Evolutionary conservation across 495 filamentous ascomycete genomes (phyloP), one percentile per base, ranked within the genome.

Genomic region (Xylaria nigripes): DNA sequence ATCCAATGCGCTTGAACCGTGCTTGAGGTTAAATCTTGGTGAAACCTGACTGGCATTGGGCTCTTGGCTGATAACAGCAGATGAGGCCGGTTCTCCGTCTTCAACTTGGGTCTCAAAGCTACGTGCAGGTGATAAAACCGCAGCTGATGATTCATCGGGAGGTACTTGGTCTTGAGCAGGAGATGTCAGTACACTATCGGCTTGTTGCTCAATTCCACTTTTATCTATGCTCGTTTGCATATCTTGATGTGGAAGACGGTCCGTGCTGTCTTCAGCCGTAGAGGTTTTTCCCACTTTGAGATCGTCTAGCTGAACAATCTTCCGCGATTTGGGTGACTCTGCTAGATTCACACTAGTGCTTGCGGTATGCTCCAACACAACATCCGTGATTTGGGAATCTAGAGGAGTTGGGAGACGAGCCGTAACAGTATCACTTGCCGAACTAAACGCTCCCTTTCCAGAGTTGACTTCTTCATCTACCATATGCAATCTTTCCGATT

Each of bases 61-160:
- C 10, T 12, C 48, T 18, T 46, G 18, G n/a, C 54, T 49, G 2
- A 36, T 40, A 5, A 48, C 51, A 27, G 44, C 59, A 9, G 24
- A 22, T 55, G 53, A 53, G 9, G 30, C 41, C 16, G 23, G 24
- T 23, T 62, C 54, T 36, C 41, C 56, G 8, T 27, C 40, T 24
- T 13, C 57, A 46, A 59, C 55, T 27, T 65, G 61, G 12, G 51
- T 56, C 41, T 62, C 54, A 38, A 67, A 62, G 24, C 55, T 59
- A 21, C 34, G 32, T 30, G 40, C 41, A 15, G 54, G 56, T 18
- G 61, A 60, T 23, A 38, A 50, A 29, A 10, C 19, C 9, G 25
- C 4, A 40, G 49, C n/a, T n/a, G n/a, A 15, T 29, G 36, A 40
- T 40, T 56, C 38, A 2, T 18, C 2, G 10, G 24, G 25, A 29